Evolutionary conservation across 1,284 basidiomycete species (phyloP).

Genomic region (Bjerkandera adusta): DNA sequence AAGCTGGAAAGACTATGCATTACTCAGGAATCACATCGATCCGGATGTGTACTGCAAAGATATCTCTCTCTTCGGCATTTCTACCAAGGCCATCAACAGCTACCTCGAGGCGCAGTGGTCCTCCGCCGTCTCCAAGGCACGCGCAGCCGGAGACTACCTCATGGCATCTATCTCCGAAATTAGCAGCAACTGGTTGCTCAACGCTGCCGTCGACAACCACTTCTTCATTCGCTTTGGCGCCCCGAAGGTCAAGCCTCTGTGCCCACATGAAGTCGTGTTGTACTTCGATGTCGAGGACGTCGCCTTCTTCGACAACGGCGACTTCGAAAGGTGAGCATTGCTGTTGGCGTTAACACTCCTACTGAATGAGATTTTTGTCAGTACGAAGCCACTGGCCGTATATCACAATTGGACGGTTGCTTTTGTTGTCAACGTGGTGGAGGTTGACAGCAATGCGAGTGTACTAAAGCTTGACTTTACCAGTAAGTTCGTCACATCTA

Average conservation of each 20-base stretch:
- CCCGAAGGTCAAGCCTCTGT: constrained; percentile 7
- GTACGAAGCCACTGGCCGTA: neutral
- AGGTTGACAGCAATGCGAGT: neutral
- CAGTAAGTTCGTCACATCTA: neutral
- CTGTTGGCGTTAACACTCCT: neutral
- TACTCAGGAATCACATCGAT: neutral
- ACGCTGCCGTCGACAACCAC: constrained; percentile 3
- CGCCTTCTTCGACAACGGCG: constrained; percentile 3
- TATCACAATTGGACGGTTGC: constrained; percentile 11
- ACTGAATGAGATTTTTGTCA: neutral
- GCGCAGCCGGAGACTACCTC: constrained; percentile 2
- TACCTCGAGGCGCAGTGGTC: constrained; percentile 7
- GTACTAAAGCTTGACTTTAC: constrained; percentile 6
- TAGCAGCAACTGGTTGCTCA: constrained; percentile 8
- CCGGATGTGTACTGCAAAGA: constrained; percentile 8
- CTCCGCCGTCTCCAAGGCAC: neutral
- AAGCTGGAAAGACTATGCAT: constrained; percentile 2
- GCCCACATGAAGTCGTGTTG: constrained; percentile 8
- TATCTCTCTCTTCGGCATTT: neutral
- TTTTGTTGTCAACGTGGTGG: constrained; percentile 6
- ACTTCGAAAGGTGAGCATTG: constrained; percentile 1
- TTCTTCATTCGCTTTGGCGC: constrained; percentile 10
- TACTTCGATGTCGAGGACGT: constrained; percentile 7
- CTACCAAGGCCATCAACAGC: constrained; percentile 6
- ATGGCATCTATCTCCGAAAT: constrained; percentile 5